Evolutionary conservation across 257 asterid species (phyloP).

Genomic region (Echium plantagineum): DNA sequence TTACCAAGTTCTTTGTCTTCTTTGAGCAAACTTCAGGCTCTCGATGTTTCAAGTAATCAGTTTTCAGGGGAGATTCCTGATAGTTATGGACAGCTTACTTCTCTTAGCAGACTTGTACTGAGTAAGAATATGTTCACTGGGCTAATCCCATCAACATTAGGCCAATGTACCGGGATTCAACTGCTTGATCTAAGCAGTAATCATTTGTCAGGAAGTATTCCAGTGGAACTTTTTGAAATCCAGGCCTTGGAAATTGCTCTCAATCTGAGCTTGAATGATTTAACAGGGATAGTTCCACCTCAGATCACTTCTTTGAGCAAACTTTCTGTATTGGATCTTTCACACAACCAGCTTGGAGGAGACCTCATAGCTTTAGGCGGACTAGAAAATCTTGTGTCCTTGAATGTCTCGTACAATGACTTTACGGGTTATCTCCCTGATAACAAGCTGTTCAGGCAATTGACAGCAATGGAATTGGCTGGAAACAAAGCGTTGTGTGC

Average conservation of each 20-base stretch:
- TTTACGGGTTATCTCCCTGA: constrained; percentile 74
- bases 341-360: constrained; percentile 64
- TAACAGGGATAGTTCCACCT: constrained; percentile 57
- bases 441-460: constrained; percentile 63
- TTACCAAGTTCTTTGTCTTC: constrained; percentile 45
- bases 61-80: constrained; percentile 45
- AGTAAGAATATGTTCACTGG: constrained; percentile 48
- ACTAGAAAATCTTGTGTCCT: constrained; percentile 55
- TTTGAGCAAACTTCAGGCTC: constrained; percentile 37
- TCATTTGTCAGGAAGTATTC: constrained; percentile 39
- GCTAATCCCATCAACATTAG: constrained; percentile 43
- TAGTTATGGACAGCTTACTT: constrained; percentile 36
- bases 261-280: constrained; percentile 59
- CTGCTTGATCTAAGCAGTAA: constrained; percentile 65
- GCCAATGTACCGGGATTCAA: constrained; percentile 50
- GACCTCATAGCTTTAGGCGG: constrained; percentile 48
- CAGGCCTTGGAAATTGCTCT: constrained; percentile 59
- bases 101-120: constrained; percentile 45
- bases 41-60: constrained; percentile 52
- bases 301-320: constrained; percentile 45
- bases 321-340: constrained; percentile 54
- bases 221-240: constrained; percentile 40
- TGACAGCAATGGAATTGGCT: constrained; percentile 38
- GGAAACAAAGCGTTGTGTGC: constrained; percentile 57
- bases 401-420: constrained; percentile 60